These are phyloP conservation scores for Suillus discolor DNA, from an alignment of 768 basidiomycete species.

Conservation along the genomic window DNA sequence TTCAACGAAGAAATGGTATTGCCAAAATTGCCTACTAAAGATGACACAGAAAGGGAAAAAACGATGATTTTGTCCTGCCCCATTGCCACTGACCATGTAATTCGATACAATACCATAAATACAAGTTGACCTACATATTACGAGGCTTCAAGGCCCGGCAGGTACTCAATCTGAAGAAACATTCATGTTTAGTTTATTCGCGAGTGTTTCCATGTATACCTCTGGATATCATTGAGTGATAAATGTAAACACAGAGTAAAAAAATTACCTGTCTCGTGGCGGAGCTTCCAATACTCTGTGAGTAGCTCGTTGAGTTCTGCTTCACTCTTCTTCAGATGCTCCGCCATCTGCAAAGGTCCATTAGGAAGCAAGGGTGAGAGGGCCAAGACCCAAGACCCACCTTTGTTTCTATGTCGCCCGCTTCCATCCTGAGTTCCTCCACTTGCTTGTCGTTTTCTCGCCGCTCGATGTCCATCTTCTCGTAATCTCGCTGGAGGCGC, in stretches of 20 bases:
- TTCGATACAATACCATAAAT: neutral
- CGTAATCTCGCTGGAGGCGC: constrained; percentile 75
- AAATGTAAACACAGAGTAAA: neutral
- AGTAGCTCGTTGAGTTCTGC: constrained; percentile 80
- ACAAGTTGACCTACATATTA: neutral
- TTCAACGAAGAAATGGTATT: constrained; percentile 67
- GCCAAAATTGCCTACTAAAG: constrained; percentile 57
- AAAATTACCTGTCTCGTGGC: constrained; percentile 70
- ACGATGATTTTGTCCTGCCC: constrained; percentile 14
- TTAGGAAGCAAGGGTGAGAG: constrained; percentile 2
- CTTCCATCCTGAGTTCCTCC: constrained; percentile 74
- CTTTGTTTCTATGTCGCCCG: constrained; percentile 67
- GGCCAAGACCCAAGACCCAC: constrained; percentile 34
- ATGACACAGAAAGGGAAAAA: constrained; percentile 38
- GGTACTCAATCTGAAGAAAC: constrained; percentile 30
- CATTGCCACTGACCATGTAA: neutral
- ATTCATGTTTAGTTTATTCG: constrained; percentile 74
- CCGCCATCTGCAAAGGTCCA: constrained; percentile 58
- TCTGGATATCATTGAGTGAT: constrained; percentile 43
- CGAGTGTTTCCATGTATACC: constrained; percentile 85
- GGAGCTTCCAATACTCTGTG: constrained; percentile 79
- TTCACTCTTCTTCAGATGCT: constrained; percentile 75
- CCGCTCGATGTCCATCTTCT: constrained; percentile 75
- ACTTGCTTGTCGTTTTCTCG: constrained; percentile 78
- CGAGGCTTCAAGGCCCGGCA: neutral